Conservation (phyloP, 768 basidiomycete species). For the Lentinula guzmanii region DNA sequence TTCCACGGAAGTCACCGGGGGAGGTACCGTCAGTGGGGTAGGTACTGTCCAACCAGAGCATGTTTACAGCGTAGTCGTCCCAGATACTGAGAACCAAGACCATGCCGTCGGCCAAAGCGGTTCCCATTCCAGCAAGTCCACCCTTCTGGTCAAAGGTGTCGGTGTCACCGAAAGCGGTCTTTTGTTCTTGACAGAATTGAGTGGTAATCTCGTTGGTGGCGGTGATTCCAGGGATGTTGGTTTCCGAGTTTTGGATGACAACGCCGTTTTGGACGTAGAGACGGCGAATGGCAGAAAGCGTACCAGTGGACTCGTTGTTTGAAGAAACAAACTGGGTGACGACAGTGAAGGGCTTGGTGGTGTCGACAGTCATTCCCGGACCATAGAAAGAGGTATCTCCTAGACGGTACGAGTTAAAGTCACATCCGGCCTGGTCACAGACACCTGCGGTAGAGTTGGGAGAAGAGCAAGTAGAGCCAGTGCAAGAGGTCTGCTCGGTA, state of each 20-base stretch:
- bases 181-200: slow-evolving; percentile 32
- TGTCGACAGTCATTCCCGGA: slow-evolving; percentile 30
- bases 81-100: slow-evolving; percentile 28
- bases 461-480: slow-evolving; percentile 23
- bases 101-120: slow-evolving; percentile 33
- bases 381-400: slow-evolving; percentile 34
- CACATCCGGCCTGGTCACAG: slow-evolving; percentile 39
- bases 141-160: slow-evolving; percentile 35
- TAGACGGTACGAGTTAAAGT: slow-evolving; percentile 43
- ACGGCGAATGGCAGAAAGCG: slow-evolving; percentile 36
- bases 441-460: slow-evolving; percentile 19
- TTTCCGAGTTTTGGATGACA: slow-evolving; percentile 28
- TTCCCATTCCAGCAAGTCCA: slow-evolving; percentile 31
- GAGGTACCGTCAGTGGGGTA: slow-evolving; percentile 33
- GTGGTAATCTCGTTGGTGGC: slow-evolving; percentile 30
- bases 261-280: slow-evolving; percentile 38
- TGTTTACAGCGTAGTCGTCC: slow-evolving; percentile 47
- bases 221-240: slow-evolving; percentile 24
- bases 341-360: slow-evolving; percentile 31
- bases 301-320: slow-evolving; percentile 30
- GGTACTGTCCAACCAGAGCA: slow-evolving; percentile 53
- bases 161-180: slow-evolving; percentile 37
- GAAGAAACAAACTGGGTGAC: slow-evolving; percentile 38
- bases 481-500: slow-evolving; percentile 29
- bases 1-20: slow-evolving; percentile 43